Evolutionary conservation across 495 filamentous ascomycete genomes (phyloP), one percentile per base, ranked within the genome.

Genomic region (Tetracladium setigerum): DNA sequence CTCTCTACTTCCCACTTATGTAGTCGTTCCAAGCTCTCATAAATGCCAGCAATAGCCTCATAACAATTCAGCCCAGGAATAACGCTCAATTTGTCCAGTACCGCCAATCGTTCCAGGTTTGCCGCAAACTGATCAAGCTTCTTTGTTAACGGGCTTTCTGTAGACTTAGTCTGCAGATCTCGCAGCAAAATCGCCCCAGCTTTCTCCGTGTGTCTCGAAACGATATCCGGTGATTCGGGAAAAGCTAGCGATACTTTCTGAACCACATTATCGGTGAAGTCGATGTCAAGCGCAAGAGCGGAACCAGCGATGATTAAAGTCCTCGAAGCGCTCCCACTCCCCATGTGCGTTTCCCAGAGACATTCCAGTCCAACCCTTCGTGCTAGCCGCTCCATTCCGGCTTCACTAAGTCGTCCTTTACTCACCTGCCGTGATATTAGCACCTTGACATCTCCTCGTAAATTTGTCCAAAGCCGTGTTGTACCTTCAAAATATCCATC

Each of bases 11-110:
- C 86, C 62, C 81, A 77, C 53, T 82, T 62, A 65, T 84, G 78
- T 53, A 92, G 55, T 47, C 64, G 75, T 16, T 66, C 61, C 24
- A 91, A 62, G 50, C 81, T 84, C 40, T 71, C 72, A 60, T 81
- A 83, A 5, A 98, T 71, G 6, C 89, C 89, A 27, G 84, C 84
- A 13, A 96, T 72, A 5, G 89, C 92, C 63, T 92, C 87, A 59
- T 89, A 88, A 62, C 92, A 89, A 54, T 90, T 92, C 9, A 95
- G 70, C 16, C 78, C 78, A 30, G 82, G 82, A 6, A 67, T 68
- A 16, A 71, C 65, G 62, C 90, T 91, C 50, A 95, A 71, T 54
- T 79, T 82, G 60, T 98, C 92, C 52, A 94, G 70, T 7, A 69
- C 74, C 1, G 86, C 83, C 35, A 97, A 68, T 52, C 83, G 77